Conservation (phyloP, 331 rosid genomes). For the Malus hybrid region DNA sequence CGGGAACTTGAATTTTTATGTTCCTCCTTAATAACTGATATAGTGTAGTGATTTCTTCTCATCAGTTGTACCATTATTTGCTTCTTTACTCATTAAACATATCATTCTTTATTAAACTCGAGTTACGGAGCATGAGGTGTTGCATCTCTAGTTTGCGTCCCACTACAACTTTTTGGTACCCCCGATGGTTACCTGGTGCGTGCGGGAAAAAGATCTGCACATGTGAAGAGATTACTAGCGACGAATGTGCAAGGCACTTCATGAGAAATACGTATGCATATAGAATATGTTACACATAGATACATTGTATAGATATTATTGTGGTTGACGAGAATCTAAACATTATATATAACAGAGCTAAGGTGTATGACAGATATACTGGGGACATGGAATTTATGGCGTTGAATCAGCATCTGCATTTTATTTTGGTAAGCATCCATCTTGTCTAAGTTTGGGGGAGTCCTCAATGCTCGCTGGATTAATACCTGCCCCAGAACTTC, state of each 20-base stretch:
- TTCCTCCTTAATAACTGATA: neutral
- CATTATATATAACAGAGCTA: neutral
- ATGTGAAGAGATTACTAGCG: too few species aligned
- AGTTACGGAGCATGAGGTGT: too few species aligned
- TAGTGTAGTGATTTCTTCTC: neutral
- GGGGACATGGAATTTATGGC: constrained; percentile 33
- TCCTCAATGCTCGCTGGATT: constrained; percentile 25
- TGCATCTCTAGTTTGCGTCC: too few species aligned
- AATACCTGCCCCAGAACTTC: constrained; percentile 29
- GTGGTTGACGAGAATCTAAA: too few species aligned
- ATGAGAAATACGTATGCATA: too few species aligned
- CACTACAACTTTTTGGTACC: too few species aligned
- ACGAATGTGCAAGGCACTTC: too few species aligned
- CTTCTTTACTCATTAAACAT: neutral
- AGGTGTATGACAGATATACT: constrained; percentile 14
- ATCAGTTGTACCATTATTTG: neutral
- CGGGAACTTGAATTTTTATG: neutral
- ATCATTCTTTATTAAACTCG: too few species aligned
- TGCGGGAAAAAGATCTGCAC: too few species aligned
- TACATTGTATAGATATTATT: too few species aligned
- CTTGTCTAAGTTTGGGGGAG: constrained; percentile 27
- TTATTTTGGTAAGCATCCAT: constrained; percentile 29
- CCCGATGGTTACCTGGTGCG: too few species aligned
- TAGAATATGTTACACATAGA: too few species aligned
- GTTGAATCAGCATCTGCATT: constrained; percentile 27